phyloP scores from a whole-genome alignment of 2,329 filamentous ascomycete genomes.

The Venturia asperata region DNA sequence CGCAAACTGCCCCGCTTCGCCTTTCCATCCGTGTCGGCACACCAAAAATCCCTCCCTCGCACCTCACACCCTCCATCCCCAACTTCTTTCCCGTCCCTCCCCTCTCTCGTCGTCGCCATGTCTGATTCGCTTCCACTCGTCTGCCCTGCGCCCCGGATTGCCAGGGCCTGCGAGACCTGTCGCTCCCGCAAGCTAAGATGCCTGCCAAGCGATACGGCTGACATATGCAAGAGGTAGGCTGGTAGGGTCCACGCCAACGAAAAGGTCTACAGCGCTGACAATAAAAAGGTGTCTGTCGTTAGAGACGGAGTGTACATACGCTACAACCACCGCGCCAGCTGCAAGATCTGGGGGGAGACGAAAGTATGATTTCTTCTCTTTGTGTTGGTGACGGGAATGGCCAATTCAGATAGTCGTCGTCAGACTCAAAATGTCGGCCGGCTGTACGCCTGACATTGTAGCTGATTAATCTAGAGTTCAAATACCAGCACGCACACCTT shows the following conservation, averaged over 20 bases:
- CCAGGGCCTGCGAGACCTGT: neutral
- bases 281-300: neutral
- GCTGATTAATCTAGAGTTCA: neutral
- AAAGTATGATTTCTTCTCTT: conserved; percentile 3
- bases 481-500: neutral
- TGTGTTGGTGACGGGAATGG: neutral
- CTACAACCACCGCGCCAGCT: neutral
- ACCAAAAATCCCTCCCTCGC: neutral
- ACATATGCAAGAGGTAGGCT: neutral
- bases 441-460: too few species aligned
- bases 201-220: neutral
- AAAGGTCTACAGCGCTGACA: neutral
- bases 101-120: neutral
- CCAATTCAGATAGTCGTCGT: too few species aligned
- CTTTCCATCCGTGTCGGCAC: conserved; percentile 8
- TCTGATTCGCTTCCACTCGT: neutral
- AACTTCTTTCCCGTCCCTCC: too few species aligned
- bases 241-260: neutral
- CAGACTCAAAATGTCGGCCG: too few species aligned
- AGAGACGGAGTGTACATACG: neutral
- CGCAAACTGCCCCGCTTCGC: neutral
- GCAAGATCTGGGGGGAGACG: neutral
- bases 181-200: conserved; percentile 5
- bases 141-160: conserved; percentile 6
- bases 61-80: neutral